Percentiles rank a stretch among this genome's conserved stretches.
Evolutionary conservation across 2,329 filamentous ascomycete genomes (phyloP).

Genomic region (Hyphodiscus sp.): DNA sequence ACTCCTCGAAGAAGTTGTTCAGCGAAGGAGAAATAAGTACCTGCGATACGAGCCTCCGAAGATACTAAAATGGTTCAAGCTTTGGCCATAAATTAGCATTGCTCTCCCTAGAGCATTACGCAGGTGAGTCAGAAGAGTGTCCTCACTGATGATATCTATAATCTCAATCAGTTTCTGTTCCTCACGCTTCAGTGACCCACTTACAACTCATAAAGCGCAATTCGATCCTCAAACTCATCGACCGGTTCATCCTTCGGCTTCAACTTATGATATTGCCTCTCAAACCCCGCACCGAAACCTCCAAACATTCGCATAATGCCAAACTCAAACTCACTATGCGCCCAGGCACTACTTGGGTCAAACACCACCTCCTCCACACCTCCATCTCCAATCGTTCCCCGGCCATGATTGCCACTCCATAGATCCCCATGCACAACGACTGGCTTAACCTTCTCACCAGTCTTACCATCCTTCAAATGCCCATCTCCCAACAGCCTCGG

Average conservation of each 20-base stretch:
- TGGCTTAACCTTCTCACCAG: constrained; percentile 53
- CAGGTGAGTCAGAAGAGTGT: background rate
- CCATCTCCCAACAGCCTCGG: constrained; percentile 67
- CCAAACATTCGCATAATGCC: constrained; percentile 98
- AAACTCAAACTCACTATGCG: constrained; percentile 82
- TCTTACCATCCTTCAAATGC: constrained; percentile 46
- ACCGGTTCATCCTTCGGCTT: constrained; percentile 75
- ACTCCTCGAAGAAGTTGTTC: no score
- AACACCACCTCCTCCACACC: constrained; percentile 69
- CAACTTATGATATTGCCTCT: constrained; percentile 68
- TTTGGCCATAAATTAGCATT: no score
- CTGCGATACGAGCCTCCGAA: no score
- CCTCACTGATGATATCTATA: constrained; percentile 66
- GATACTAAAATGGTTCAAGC: no score
- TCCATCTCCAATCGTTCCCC: constrained; percentile 51
- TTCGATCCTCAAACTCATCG: constrained; percentile 78
- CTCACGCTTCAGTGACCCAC: constrained; percentile 30
- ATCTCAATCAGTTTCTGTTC: background rate
- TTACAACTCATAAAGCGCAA: constrained; percentile 75
- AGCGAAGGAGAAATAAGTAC: no score
- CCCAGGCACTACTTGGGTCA: constrained; percentile 76
- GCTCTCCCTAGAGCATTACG: no score
- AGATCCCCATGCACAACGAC: constrained; percentile 86
- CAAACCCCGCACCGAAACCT: constrained; percentile 67
- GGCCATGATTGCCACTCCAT: constrained; percentile 81